A percentile compares a stretch with the other conserved stretches of the same genome.
Conservation (phyloP, 139 green algal genomes). For the Auxenochlorella pyrenoidosa region DNA sequence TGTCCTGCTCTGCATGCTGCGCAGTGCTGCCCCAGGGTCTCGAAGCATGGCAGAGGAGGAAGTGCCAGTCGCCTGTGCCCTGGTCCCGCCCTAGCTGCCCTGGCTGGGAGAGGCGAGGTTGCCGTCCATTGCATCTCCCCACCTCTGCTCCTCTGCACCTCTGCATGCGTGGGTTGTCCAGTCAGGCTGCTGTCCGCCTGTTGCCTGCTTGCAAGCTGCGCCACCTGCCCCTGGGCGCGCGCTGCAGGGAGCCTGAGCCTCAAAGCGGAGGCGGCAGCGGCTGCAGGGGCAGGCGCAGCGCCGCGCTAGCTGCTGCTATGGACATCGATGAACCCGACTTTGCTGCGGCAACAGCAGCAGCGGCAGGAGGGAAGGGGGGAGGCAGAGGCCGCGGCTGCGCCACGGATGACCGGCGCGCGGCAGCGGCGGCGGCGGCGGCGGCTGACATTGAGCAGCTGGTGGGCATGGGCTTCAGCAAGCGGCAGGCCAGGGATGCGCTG, state of each 20-base stretch:
- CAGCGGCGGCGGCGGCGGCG: background rate
- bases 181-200: background rate
- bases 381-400: background rate
- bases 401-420: background rate
- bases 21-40: too few relatives aligned
- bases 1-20: too few relatives aligned
- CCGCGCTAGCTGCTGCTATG: background rate
- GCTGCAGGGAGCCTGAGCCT: background rate
- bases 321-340: background rate
- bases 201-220: background rate
- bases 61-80: too few relatives aligned
- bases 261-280: background rate
- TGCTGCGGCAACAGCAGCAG: background rate
- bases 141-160: background rate
- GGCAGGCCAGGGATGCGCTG: constrained; percentile 72
- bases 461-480: constrained; percentile 75
- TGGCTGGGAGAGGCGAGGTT: background rate
- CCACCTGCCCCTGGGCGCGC: too few relatives aligned
- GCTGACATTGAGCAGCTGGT: constrained; percentile 43
- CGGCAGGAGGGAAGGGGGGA: background rate
- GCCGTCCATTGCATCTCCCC: background rate
- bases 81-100: too few relatives aligned
- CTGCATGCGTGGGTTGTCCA: background rate
- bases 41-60: too few relatives aligned
- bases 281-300: background rate